Conservation (phyloP, 495 filamentous ascomycete species). For the Neurospora sp. region DNA sequence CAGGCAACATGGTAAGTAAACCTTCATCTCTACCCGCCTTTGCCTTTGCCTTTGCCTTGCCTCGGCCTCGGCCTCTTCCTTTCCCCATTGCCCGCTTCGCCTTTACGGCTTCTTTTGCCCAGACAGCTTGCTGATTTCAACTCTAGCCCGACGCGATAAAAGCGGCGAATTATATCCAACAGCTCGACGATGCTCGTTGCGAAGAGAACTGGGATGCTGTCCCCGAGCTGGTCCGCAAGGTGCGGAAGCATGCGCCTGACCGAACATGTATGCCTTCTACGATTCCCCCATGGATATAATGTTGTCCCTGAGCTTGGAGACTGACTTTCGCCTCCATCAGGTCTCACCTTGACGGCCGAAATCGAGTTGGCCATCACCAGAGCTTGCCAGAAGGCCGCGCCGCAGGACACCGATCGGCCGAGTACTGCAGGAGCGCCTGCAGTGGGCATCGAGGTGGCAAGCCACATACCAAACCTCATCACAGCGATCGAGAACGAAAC, state of each 20-base stretch:
- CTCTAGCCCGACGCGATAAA: slow-evolving; percentile 47
- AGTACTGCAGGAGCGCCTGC: slow-evolving; percentile 10
- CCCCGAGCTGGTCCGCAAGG: slow-evolving; percentile 81
- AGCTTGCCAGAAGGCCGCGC: slow-evolving; percentile 34
- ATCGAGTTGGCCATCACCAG: slow-evolving; percentile 54
- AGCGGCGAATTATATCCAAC: slow-evolving; percentile 65
- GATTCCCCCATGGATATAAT: slow-evolving; percentile 1
- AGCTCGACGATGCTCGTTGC: slow-evolving; percentile 77
- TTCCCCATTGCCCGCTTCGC: neutral
- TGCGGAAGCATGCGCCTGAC: slow-evolving; percentile 85
- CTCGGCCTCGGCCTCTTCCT: neutral
- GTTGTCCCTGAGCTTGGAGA: neutral
- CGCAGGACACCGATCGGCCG: slow-evolving; percentile 33
- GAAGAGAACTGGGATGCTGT: slow-evolving; percentile 81
- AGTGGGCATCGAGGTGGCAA: slow-evolving; percentile 30
- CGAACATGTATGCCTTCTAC: slow-evolving; percentile 56
- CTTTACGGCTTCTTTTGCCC: neutral
- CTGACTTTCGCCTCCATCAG: slow-evolving; percentile 29
- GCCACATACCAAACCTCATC: slow-evolving; percentile 52
- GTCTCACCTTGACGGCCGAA: slow-evolving; percentile 64
- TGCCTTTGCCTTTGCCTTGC: neutral
- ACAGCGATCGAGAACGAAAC: slow-evolving; percentile 56
- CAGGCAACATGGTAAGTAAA: slow-evolving; percentile 18
- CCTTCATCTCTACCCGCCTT: neutral
- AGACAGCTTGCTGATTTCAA: slow-evolving; percentile 1